Base-by-base conservation (phyloP, 2,329 filamentous ascomycete species). In the Dryadomyces quercus-mongolicae region DNA sequence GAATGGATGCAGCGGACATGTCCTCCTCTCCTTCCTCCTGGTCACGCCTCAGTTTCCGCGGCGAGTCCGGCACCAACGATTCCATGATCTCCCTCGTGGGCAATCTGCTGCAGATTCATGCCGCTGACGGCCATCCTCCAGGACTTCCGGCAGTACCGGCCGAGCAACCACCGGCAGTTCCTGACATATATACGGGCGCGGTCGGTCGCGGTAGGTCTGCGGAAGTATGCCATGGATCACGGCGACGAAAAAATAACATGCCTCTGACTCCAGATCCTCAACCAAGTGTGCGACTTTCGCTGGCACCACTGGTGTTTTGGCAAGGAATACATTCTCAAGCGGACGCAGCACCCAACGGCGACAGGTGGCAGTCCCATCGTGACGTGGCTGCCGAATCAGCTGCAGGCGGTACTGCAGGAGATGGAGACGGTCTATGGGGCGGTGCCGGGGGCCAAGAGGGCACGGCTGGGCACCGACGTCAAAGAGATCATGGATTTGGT, bases 51-150 rank as follows among this genome's bases (percentile, higher is more conserved):
- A 84, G 79, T 54, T 96, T 96, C 78, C 84, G 92, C 36, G 92
- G 92, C 61, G 92, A 96, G 72, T 90, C 84, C 51, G 92, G 92
- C 46, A 92, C 92, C 60, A 96, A 96, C 66, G 92, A 97, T 72
- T 87, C 84, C 71, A 96, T 97, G 76, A 84, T 95, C 54, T 91
- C 92, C 3, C 80, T 96, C 3, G 82, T 92, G 64, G 92, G 96
- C 68, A 91, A 92, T 66, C 77, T 96, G 52, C 78, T 93, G 55
- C 80, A 93, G 66, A 84, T 96, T 47, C 76, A 96, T 90, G 5
- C 92, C 92, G 0, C 80, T 96, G 48, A 96, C 91, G 0, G 82
- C 85, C 54, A 95, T 95, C 65, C 77, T 96, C 20, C 75, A 82
- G 59, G 92, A 96, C 67, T 97, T 97, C 74, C 81, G 91, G 58